Evolutionary conservation across 148 eudicot genomes (phyloP).

Genomic region (Rhododendron griersonianum): DNA sequence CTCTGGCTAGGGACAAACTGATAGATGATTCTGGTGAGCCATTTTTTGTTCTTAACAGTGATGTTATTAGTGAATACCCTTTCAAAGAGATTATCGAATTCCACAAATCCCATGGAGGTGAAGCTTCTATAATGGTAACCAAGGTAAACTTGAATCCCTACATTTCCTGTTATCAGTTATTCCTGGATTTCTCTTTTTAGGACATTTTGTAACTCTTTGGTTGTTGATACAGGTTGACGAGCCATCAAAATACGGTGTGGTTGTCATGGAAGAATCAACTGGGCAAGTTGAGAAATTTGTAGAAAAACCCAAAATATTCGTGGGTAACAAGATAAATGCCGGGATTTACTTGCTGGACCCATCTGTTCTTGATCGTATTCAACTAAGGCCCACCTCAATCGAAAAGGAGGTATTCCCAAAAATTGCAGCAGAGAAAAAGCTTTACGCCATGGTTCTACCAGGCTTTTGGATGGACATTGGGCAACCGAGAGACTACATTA

Average conservation of each 20-base stretch:
- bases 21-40: conserved; percentile 77
- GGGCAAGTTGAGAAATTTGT: conserved; percentile 83
- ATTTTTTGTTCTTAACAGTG: conserved; percentile 92
- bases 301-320: conserved; percentile 86
- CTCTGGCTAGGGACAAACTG: conserved; percentile 84
- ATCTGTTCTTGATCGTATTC: conserved; percentile 72
- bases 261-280: conserved; percentile 79
- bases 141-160: conserved; percentile 43
- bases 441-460: conserved; percentile 79
- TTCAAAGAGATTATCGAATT: conserved; percentile 74
- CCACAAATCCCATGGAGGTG: conserved; percentile 92
- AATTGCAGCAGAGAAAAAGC: conserved; percentile 59
- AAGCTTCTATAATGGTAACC: conserved; percentile 93
- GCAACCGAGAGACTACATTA: conserved; percentile 85
- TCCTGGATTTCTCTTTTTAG: neutral
- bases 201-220: neutral
- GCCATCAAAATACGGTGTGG: conserved; percentile 95
- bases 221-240: conserved; percentile 73
- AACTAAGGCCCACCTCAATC: conserved; percentile 78
- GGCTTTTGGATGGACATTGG: conserved; percentile 99
- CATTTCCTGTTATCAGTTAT: neutral
- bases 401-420: conserved; percentile 89
- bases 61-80: conserved; percentile 92
- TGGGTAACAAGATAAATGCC: conserved; percentile 96
- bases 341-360: conserved; percentile 86